Conservation (phyloP, 2,329 filamentous ascomycete genomes). For the Diaporthe citri region DNA sequence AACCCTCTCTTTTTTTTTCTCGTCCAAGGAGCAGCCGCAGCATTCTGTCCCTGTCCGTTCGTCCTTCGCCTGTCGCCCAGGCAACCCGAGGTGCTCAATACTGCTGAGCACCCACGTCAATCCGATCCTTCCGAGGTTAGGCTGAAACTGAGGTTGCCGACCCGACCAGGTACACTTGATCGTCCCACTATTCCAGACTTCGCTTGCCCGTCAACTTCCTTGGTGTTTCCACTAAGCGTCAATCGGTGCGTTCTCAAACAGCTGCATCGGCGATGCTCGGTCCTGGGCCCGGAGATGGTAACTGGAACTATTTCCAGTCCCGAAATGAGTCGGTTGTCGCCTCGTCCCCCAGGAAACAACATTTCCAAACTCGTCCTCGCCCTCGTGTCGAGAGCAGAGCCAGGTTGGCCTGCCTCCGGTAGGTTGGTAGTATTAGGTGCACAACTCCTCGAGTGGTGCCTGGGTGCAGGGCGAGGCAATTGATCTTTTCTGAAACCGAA, state of each 20-base stretch:
- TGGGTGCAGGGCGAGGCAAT: constrained; percentile 40
- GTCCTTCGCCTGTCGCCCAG: constrained; percentile 18
- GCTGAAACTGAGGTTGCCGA: constrained; percentile 21
- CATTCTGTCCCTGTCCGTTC: constrained; percentile 34
- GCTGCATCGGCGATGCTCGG: background rate
- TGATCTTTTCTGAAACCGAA: constrained; percentile 41
- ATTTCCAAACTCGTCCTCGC: background rate
- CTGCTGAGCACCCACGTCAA: constrained; percentile 13
- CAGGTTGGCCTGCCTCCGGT: background rate
- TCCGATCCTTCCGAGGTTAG: constrained; percentile 12
- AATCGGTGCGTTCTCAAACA: constrained; percentile 8
- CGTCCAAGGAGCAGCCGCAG: constrained; percentile 31
- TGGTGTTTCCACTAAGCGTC: background rate
- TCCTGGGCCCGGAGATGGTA: background rate
- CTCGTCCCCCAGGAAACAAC: background rate
- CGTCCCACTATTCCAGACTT: constrained; percentile 29
- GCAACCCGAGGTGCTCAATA: constrained; percentile 1
- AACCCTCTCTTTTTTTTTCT: constrained; percentile 28
- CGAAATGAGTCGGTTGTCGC: background rate
- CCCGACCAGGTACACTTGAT: constrained; percentile 6
- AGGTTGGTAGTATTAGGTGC: constrained; percentile 26
- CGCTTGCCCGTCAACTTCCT: constrained; percentile 11
- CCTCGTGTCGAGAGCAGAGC: constrained; percentile 24
- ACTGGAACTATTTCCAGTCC: background rate
- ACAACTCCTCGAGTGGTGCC: constrained; percentile 21